Evolutionary conservation across 2,329 filamentous ascomycete genomes (phyloP), one percentile per base, ranked within the genome.

Genomic region (Talaromyces rugulosus): DNA sequence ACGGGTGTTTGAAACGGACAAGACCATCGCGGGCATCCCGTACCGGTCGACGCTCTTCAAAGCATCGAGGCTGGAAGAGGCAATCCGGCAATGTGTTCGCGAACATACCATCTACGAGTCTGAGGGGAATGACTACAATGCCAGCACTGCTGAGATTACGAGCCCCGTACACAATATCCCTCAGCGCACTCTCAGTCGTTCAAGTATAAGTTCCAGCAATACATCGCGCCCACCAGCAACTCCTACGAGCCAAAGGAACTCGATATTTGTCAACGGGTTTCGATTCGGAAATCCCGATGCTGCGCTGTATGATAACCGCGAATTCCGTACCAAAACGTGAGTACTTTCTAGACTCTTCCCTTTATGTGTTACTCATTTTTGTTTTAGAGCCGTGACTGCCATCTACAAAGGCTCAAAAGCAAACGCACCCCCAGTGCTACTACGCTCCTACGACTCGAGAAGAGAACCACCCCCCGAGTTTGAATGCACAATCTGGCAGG

Each of bases 1-100:
- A 70, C 89, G 89, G 75, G 95, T 99, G 1, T 99, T 99, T 70
- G 90, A 98, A 79, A 98, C 95, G 5, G 95, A 99, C 80, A 99
- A 99, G 81, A 98, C 94, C 4, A 90, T 99, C 68, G 92, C 91
- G 36, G 95, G 95, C 11, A 96, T 99, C 63, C 95, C 95, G 0
- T 97, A 96, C 73, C 89, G 92, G 40, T 92, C 91, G 5, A 99
- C 95, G 0, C 79, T 99, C 31, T 99, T 98, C 85, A 99, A 99
- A 78, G 95, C 95, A 11, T 96, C 92, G 47, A 94, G 92, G 75
- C 82, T 99, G 54, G 94, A 99, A 75, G 92, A 97, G 68, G 94
- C 93, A 2, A 98, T 98, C 70, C 87, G 87, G 72, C 90, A 96
- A 69, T 92, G 90, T 66, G 94, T 98, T 6, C 82, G 89, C 63